These are phyloP conservation scores for Rhodotorula sp. DNA, from an alignment of 1,284 basidiomycete genomes.

Conservation along the genomic window DNA sequence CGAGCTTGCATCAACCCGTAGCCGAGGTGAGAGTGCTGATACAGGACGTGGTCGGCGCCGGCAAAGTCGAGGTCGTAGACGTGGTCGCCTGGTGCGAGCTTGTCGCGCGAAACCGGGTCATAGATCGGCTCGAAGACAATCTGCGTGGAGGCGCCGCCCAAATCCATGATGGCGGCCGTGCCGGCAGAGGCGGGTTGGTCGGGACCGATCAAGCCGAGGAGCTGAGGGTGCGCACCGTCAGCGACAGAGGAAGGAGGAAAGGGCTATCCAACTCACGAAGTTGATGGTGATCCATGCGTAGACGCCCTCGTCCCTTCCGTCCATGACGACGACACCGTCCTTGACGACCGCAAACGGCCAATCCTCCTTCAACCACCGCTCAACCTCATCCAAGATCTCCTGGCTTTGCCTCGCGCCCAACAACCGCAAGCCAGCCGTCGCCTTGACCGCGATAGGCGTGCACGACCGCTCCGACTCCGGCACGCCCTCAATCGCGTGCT, in stretches of 20 bases:
- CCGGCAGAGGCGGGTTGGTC: conserved; percentile 53
- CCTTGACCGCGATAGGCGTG: conserved; percentile 88
- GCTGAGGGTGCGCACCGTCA: conserved; percentile 36
- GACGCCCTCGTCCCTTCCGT: conserved; percentile 85
- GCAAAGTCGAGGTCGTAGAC: conserved; percentile 82
- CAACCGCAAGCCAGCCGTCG: conserved; percentile 86
- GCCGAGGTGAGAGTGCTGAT: conserved; percentile 94
- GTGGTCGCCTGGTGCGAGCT: conserved; percentile 82
- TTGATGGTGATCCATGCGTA: conserved; percentile 95
- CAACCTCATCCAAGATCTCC: conserved; percentile 76
- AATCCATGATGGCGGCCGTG: conserved; percentile 89
- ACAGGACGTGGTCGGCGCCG: conserved; percentile 67
- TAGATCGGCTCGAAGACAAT: conserved; percentile 92
- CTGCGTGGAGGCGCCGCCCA: conserved; percentile 95
- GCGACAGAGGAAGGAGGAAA: too few species aligned
- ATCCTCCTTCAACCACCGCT: conserved; percentile 59
- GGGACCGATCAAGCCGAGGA: conserved; percentile 69
- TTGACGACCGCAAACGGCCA: conserved; percentile 74
- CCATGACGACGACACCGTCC: conserved; percentile 82
- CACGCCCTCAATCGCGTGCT: conserved; percentile 74
- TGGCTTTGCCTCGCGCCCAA: conserved; percentile 65
- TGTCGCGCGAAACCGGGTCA: conserved; percentile 52
- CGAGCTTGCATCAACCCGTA: conserved; percentile 93
- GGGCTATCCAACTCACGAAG: conserved; percentile 64
- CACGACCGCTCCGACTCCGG: conserved; percentile 67